Evolutionary conservation across 2,329 filamentous ascomycete species (phyloP).

Genomic region (Talaromyces sp.): DNA sequence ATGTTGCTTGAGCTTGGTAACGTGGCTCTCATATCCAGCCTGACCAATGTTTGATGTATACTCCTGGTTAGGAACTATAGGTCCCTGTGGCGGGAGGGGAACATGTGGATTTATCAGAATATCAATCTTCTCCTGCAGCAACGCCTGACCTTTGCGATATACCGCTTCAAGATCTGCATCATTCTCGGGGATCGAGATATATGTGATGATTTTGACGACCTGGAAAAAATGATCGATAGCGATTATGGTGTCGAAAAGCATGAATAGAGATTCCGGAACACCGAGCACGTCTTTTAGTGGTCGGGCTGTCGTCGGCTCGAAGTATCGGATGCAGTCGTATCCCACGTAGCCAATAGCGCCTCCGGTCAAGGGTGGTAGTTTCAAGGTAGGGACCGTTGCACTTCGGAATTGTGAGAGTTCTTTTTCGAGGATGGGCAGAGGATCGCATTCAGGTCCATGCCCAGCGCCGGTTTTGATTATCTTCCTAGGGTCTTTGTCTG

Average conservation of each 20-base stretch:
- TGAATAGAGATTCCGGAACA: conserved; percentile 92
- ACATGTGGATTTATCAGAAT: conserved; percentile 72
- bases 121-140: conserved; percentile 66
- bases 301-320: conserved; percentile 92
- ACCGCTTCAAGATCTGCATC: conserved; percentile 61
- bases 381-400: conserved; percentile 76
- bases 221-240: conserved; percentile 95
- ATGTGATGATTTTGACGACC: conserved; percentile 89
- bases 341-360: conserved; percentile 95
- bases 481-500: conserved; percentile 61
- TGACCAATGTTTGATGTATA: conserved; percentile 92
- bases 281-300: conserved; percentile 83
- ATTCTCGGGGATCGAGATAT: conserved; percentile 67
- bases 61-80: conserved; percentile 70
- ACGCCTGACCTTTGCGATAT: conserved; percentile 66
- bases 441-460: conserved; percentile 80
- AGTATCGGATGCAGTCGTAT: conserved; percentile 96
- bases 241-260: conserved; percentile 92
- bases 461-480: conserved; percentile 84
- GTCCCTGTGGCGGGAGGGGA: conserved; percentile 72
- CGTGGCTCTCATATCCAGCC: conserved; percentile 85
- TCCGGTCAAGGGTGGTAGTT: conserved; percentile 80
- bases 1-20: conserved; percentile 81
- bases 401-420: conserved; percentile 79
- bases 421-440: conserved; percentile 75